Percentiles rank a stretch among this genome's conserved stretches.
Evolutionary conservation across 495 filamentous ascomycete species (phyloP).

Genomic region (Pseudoneurospora amorphoporcata): DNA sequence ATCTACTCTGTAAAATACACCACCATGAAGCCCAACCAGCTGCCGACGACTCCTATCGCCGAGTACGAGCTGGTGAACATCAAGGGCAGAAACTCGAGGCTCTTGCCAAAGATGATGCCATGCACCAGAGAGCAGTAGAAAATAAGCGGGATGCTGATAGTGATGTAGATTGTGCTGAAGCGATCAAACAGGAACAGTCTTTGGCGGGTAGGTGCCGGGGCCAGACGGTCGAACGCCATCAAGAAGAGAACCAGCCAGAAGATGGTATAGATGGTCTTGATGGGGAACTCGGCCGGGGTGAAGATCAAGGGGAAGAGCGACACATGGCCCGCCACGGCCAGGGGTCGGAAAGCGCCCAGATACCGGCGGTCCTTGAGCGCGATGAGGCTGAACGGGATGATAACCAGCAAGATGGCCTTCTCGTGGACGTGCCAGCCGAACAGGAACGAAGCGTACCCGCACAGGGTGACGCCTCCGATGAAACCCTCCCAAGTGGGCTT

Average conservation of each 20-base stretch:
- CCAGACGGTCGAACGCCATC: conserved; percentile 72
- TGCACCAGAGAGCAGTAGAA: conserved; percentile 81
- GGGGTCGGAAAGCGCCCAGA: conserved; percentile 80
- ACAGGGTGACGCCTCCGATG: conserved; percentile 82
- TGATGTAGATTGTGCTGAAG: conserved; percentile 79
- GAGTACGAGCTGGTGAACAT: conserved; percentile 98
- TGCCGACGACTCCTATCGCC: conserved; percentile 88
- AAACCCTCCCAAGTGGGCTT: conserved; percentile 79
- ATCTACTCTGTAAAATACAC: conserved; percentile 71
- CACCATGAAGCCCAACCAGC: conserved; percentile 92
- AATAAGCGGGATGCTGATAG: conserved; percentile 78
- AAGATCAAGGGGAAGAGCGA: conserved; percentile 92
- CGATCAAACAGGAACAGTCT: conserved; percentile 84
- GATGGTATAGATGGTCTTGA: conserved; percentile 90
- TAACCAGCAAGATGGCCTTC: conserved; percentile 88
- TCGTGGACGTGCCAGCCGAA: conserved; percentile 99
- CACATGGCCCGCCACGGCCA: conserved; percentile 89
- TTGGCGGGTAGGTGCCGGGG: conserved; percentile 63
- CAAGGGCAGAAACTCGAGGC: conserved; percentile 81
- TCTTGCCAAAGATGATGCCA: conserved; percentile 67
- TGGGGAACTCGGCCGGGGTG: conserved; percentile 79
- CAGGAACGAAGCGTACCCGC: conserved; percentile 90
- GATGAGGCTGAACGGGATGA: conserved; percentile 91
- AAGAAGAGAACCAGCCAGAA: conserved; percentile 84
- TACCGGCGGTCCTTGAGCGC: conserved; percentile 87